Evolutionary conservation across 345 rosid genomes (phyloP), one percentile per base, ranked within the genome.

Genomic region (Pistacia vera): DNA sequence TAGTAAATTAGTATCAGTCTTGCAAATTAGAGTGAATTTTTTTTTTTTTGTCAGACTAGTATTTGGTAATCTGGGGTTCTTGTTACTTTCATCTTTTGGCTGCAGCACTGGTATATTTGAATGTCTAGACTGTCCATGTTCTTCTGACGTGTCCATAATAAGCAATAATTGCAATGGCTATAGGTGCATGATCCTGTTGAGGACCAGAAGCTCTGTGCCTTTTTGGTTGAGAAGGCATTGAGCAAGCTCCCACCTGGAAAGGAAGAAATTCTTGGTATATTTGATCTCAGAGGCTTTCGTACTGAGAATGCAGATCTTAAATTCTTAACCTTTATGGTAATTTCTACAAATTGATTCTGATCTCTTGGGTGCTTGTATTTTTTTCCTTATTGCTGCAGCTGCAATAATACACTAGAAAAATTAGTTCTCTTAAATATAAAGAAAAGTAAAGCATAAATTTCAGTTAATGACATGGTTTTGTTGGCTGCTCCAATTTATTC

Each of bases 321-420:
- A 67, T 93, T 88, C 87, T 77, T 91, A 77, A 87, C 91, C 2
- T 96, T 92, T 70, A 69, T 96, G 93, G 99, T 93, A 93, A 83
- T 30, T 70, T 35, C 38, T 44, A 20, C 38, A 41, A 59, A 25
- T 57, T 38, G 28, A 28, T 65, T 52, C 30, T 38, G 46, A 60
- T 66, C 54, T 58, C 10, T 54, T 55, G 22, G 20, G 71, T 56
- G 12, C 33, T 17, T 44, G 46, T 33, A 22, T 68, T 68, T 62
- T 9, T 67, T 25, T 73, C 71, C 22, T 70, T 52, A 18, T 60
- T 75, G 80, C n/a, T 64, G 14, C 11, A 33, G 68, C 56, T 52
- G 25, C 38, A 54, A 46, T 75, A 58, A 9, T 20, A 36, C 64
- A 9, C 20, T 64, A 28, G 46, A 13, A 68, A 63, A 60, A n/a